Percentiles rank a stretch among this genome's conserved stretches.
Evolutionary conservation across 139 green algal species (phyloP).

Genomic region (Chlorella vulgaris): DNA sequence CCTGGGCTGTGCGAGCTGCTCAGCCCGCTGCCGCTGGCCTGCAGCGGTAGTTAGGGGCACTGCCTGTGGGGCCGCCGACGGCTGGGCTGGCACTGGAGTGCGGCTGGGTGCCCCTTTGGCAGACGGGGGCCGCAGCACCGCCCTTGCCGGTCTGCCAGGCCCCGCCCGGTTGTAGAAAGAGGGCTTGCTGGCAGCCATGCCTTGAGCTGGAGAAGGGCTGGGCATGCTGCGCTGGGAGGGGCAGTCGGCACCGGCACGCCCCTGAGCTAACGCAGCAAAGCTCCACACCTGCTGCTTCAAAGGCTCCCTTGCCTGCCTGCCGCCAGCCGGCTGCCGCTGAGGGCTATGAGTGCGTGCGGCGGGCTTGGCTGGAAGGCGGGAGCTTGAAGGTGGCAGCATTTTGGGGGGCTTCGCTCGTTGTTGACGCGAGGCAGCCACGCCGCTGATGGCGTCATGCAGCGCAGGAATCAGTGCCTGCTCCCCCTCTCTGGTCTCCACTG

Average conservation of each 20-base stretch:
- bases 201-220: no score
- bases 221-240: no score
- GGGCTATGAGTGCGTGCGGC: no score
- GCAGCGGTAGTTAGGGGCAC: background rate
- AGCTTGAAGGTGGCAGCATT: no score
- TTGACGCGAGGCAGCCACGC: no score
- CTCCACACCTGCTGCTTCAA: slow-evolving; percentile 9
- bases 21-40: background rate
- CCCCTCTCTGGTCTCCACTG: no score
- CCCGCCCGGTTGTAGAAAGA: slow-evolving; percentile 3
- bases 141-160: background rate
- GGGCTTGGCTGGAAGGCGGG: no score
- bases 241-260: slow-evolving; percentile 2
- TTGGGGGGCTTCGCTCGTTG: no score
- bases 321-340: background rate
- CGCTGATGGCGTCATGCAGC: no score
- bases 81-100: background rate
- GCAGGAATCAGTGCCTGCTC: no score
- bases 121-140: background rate
- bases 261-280: slow-evolving; percentile 17
- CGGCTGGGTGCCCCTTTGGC: background rate
- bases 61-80: background rate
- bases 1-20: slow-evolving; percentile 16
- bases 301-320: background rate
- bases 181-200: background rate